Evolutionary conservation across 805 yeast species (phyloP).

Genomic region (Vanderwaltozyma polyspora): DNA sequence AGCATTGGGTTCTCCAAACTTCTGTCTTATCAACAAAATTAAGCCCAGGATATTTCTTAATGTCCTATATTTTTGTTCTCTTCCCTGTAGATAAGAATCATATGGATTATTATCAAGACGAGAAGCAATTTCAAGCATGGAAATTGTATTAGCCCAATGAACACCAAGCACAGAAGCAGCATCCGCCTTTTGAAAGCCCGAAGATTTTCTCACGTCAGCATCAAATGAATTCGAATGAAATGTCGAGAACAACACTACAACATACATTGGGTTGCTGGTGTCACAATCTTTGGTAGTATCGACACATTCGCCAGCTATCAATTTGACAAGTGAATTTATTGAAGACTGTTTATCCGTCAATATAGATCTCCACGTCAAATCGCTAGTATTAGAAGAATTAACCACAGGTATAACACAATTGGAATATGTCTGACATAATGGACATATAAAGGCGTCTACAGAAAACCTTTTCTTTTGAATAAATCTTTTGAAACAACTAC

Average conservation of each 20-base stretch:
- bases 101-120: constrained; percentile 35
- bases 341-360: not conserved
- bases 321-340: too few relatives aligned
- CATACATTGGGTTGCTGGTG: not conserved
- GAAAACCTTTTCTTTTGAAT: constrained; percentile 48
- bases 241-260: not conserved
- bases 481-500: constrained; percentile 59
- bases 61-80: constrained; percentile 31
- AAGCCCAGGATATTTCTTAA: constrained; percentile 23
- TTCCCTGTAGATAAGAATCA: constrained; percentile 24
- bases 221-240: constrained; percentile 15
- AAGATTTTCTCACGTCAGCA: constrained; percentile 5
- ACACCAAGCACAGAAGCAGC: constrained; percentile 12
- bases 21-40: constrained; percentile 14
- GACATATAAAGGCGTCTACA: constrained; percentile 73
- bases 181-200: constrained; percentile 11
- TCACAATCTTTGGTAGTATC: not conserved
- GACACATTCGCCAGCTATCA: not conserved
- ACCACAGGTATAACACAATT: constrained; percentile 23
- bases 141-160: constrained; percentile 30
- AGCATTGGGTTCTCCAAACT: constrained; percentile 16
- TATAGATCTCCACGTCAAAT: not conserved
- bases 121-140: constrained; percentile 48
- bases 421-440: constrained; percentile 73
- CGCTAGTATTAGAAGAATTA: not conserved